Percentiles rank a stretch among this genome's conserved stretches.
Conservation (phyloP, 352 stramenopile species). For the Globisporangium middletonii region DNA sequence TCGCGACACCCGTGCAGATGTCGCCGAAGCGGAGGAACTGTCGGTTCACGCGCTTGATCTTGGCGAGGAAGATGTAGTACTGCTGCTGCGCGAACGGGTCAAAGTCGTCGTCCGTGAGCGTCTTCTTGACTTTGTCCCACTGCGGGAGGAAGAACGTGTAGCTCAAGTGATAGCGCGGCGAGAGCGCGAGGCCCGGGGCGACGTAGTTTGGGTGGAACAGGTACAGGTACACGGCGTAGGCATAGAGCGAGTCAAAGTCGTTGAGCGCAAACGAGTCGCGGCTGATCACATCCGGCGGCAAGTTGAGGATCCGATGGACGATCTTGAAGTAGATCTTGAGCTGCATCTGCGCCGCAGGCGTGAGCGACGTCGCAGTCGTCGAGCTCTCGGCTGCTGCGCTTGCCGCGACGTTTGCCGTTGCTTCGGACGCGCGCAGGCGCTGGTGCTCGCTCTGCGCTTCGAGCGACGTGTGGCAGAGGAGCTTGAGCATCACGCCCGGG, state of each 20-base stretch:
- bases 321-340: constrained; percentile 75
- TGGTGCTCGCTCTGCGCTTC: constrained; percentile 54
- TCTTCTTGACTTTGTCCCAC: constrained; percentile 66
- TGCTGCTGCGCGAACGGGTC: constrained; percentile 67
- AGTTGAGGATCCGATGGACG: constrained; percentile 32
- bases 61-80: constrained; percentile 67
- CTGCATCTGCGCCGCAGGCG: constrained; percentile 46
- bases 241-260: constrained; percentile 73
- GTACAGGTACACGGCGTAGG: constrained; percentile 56
- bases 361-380: constrained; percentile 46
- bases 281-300: constrained; percentile 59
- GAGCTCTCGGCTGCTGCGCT: constrained; percentile 28
- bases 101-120: constrained; percentile 46
- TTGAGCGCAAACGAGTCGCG: constrained; percentile 63
- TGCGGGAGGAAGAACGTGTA: constrained; percentile 50
- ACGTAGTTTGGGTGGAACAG: constrained; percentile 63
- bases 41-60: constrained; percentile 54
- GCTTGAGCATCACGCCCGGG: constrained; percentile 63
- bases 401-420: neutral
- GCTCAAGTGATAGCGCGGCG: constrained; percentile 45
- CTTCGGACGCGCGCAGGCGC: constrained; percentile 33
- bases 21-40: constrained; percentile 55
- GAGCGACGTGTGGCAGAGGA: constrained; percentile 53
- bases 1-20: constrained; percentile 39
- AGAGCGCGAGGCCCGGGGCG: constrained; percentile 31